Evolutionary conservation across 2,329 filamentous ascomycete genomes (phyloP).

Genomic region (Microascus cirrosus): DNA sequence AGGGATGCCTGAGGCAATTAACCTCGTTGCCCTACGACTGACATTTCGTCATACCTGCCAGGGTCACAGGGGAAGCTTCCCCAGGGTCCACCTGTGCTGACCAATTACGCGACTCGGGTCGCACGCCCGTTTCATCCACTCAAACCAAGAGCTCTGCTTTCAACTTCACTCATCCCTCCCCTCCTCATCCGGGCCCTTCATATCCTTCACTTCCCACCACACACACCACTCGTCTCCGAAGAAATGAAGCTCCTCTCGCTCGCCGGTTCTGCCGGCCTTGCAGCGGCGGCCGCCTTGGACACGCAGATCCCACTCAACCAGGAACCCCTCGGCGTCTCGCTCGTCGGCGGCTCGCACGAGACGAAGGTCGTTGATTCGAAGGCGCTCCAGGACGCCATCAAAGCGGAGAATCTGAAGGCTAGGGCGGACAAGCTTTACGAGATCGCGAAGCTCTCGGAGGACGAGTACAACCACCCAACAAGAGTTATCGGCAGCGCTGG

Average conservation of each 20-base stretch:
- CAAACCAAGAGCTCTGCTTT: neutral
- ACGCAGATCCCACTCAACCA: neutral
- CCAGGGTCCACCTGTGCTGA: neutral
- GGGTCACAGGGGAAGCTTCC: neutral
- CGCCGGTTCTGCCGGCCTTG: neutral
- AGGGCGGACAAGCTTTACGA: constrained; percentile 51
- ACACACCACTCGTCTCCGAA: neutral
- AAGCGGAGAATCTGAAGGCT: constrained; percentile 39
- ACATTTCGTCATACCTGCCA: neutral
- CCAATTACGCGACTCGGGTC: neutral
- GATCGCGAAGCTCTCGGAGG: constrained; percentile 46
- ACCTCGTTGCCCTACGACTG: neutral
- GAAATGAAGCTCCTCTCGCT: constrained; percentile 2
- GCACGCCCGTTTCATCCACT: neutral
- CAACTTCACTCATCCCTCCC: neutral
- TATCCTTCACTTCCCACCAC: neutral
- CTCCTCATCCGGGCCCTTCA: neutral
- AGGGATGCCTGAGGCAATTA: neutral
- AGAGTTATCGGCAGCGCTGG: constrained; percentile 59
- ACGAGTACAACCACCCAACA: constrained; percentile 57
- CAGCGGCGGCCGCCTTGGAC: neutral
- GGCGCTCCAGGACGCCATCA: constrained; percentile 45
- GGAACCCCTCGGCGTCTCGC: neutral
- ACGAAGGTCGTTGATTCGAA: constrained; percentile 39
- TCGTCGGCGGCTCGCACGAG: constrained; percentile 6